Percentiles rank a stretch among this genome's conserved stretches.
phyloP scores from a whole-genome alignment of 2,329 filamentous ascomycete species.

The Colletotrichum camelliae region DNA sequence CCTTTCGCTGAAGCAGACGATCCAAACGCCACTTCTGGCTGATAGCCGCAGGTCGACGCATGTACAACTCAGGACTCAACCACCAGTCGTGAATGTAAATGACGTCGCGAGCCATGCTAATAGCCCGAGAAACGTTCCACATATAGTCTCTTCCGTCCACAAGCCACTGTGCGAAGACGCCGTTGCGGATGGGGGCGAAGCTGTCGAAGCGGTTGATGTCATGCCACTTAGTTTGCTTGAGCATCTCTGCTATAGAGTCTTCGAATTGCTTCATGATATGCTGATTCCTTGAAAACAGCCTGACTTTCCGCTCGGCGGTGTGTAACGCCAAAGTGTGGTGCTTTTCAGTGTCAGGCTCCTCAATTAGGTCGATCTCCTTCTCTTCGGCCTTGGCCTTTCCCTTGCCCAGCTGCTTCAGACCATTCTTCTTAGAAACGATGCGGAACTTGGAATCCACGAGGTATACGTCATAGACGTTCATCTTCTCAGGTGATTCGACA shows the following conservation, averaged over 20 bases:
- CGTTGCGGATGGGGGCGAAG: constrained; percentile 86
- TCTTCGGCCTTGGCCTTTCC: constrained; percentile 59
- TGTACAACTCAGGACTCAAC: constrained; percentile 94
- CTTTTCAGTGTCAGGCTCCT: constrained; percentile 49
- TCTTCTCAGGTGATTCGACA: constrained; percentile 97
- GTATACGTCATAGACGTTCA: constrained; percentile 99
- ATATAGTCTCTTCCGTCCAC: constrained; percentile 98
- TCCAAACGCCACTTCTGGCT: constrained; percentile 98
- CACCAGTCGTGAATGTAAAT: constrained; percentile 99
- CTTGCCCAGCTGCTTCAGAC: constrained; percentile 52
- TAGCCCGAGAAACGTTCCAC: constrained; percentile 98
- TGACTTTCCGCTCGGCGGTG: constrained; percentile 91
- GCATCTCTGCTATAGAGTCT: constrained; percentile 89
- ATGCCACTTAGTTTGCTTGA: constrained; percentile 81
- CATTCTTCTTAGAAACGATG: constrained; percentile 75
- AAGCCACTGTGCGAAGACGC: constrained; percentile 93
- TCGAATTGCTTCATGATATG: constrained; percentile 90
- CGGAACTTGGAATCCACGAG: constrained; percentile 90
- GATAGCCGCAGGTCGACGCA: constrained; percentile 91
- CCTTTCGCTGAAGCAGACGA: constrained; percentile 89
- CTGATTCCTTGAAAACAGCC: constrained; percentile 89
- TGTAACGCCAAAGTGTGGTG: constrained; percentile 89
- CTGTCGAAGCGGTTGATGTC: constrained; percentile 87
- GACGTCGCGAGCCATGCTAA: constrained; percentile 96
- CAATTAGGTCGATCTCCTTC: constrained; percentile 49